phyloP scores from a whole-genome alignment of 2,329 filamentous ascomycete species.

The Fusarium proliferatum region DNA sequence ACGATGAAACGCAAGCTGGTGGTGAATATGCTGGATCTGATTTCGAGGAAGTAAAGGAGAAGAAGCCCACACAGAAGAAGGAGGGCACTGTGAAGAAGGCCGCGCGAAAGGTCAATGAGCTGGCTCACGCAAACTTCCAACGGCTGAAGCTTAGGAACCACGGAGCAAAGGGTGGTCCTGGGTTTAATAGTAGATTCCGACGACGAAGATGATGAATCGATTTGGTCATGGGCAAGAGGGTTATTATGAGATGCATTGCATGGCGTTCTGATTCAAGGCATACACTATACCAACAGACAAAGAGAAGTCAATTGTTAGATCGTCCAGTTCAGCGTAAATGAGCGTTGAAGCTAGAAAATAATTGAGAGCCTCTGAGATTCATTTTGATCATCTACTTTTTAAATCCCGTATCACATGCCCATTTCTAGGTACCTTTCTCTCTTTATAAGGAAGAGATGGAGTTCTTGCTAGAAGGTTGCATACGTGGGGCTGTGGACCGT shows the following conservation, averaged over 20 bases:
- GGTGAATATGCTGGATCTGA: constrained; percentile 33
- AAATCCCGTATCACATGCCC: not conserved
- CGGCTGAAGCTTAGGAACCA: constrained; percentile 71
- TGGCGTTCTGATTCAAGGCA: constrained; percentile 27
- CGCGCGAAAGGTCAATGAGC: constrained; percentile 70
- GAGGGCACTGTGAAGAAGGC: constrained; percentile 62
- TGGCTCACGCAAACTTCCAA: constrained; percentile 75
- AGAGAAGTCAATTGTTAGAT: constrained; percentile 2
- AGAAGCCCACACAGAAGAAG: constrained; percentile 47
- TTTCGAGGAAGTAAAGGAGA: constrained; percentile 31
- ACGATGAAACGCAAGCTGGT: constrained; percentile 50
- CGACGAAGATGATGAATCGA: constrained; percentile 52
- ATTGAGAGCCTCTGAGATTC: not conserved
- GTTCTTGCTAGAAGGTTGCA: not conserved
- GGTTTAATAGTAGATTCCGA: constrained; percentile 68
- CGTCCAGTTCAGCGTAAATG: not conserved
- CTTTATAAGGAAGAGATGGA: not conserved
- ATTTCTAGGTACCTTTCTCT: not conserved
- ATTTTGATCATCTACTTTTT: not conserved
- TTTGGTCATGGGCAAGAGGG: not conserved
- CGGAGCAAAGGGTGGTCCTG: constrained; percentile 71
- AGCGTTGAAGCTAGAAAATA: not conserved
- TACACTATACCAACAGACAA: constrained; percentile 26
- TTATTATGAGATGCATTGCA: constrained; percentile 26
- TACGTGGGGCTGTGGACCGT: not conserved